These are phyloP conservation scores for Anthracocystis setariae DNA, from an alignment of 1,284 basidiomycete species.

Conservation along the genomic window DNA sequence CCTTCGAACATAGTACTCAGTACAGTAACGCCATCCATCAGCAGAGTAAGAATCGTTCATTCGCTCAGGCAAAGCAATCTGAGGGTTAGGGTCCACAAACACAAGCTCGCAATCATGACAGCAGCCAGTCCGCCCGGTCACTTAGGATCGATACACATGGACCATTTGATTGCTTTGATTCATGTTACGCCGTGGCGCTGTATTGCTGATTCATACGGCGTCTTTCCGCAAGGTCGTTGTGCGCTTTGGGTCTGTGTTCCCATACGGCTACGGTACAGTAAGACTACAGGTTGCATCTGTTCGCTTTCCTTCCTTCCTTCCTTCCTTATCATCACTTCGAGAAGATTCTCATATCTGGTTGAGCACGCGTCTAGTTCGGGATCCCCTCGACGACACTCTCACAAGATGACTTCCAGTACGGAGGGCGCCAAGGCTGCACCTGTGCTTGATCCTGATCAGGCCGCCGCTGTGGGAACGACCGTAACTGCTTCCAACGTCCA, in stretches of 20 bases:
- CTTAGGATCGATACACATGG: background rate
- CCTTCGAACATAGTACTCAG: too few species aligned
- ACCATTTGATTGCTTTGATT: background rate
- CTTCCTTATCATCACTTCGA: background rate
- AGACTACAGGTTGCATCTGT: too few species aligned
- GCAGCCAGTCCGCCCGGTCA: background rate
- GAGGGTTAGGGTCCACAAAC: background rate
- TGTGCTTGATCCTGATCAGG: conserved; percentile 45
- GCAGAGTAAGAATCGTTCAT: too few species aligned
- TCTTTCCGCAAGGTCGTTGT: background rate
- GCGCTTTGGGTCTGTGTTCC: background rate
- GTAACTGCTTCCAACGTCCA: conserved; percentile 15
- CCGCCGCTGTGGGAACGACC: conserved; percentile 24
- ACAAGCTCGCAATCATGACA: background rate
- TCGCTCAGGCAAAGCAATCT: too few species aligned
- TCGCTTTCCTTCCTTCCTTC: background rate
- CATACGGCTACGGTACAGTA: background rate
- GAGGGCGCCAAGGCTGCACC: conserved; percentile 17
- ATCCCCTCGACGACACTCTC: background rate
- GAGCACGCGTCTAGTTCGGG: background rate
- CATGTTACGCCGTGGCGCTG: conserved; percentile 1
- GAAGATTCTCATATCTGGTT: background rate
- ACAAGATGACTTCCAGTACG: conserved; percentile 15
- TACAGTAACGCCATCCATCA: too few species aligned
- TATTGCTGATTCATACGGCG: conserved; percentile 2